These are phyloP conservation scores for Narthecium ossifragum DNA, from an alignment of 106 monocot genomes.

Conservation along the genomic window DNA sequence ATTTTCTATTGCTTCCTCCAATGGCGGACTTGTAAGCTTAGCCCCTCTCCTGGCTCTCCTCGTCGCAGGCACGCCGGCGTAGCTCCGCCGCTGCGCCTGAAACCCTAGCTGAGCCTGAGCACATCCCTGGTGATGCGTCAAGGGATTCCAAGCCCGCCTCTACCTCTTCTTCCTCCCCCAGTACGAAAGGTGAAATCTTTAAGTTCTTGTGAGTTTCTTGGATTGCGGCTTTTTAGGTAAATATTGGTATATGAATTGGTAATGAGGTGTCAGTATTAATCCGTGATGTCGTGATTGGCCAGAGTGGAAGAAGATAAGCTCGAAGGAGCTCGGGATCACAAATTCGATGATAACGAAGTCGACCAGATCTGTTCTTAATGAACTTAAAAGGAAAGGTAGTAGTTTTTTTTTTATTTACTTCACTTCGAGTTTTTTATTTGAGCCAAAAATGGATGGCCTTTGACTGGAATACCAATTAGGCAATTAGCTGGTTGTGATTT, in stretches of 20 bases:
- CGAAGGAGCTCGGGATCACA: conserved; percentile 76
- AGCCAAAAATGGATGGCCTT: no score
- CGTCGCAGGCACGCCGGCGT: conserved; percentile 15
- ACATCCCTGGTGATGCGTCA: background rate
- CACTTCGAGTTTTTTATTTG: no score
- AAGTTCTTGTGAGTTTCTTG: background rate
- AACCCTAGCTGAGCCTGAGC: conserved; percentile 13
- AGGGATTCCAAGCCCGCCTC: background rate
- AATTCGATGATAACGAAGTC: conserved; percentile 68
- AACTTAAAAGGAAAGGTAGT: conserved; percentile 69
- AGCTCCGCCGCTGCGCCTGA: conserved; percentile 25
- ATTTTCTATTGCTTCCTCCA: background rate
- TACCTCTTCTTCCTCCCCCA: conserved; percentile 4
- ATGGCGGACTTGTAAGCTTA: background rate
- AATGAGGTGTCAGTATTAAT: background rate
- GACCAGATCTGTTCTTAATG: conserved; percentile 56
- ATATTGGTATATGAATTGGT: background rate
- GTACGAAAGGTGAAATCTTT: conserved; percentile 2
- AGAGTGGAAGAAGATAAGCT: conserved; percentile 59
- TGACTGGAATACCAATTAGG: no score
- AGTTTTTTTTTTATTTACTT: background rate
- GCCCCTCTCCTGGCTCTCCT: background rate
- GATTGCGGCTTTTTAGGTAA: background rate
- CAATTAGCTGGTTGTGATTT: no score
- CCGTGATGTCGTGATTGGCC: conserved; percentile 13